Evolutionary conservation across 2,329 filamentous ascomycete genomes (phyloP).

Genomic region (Fusarium albosuccineum): DNA sequence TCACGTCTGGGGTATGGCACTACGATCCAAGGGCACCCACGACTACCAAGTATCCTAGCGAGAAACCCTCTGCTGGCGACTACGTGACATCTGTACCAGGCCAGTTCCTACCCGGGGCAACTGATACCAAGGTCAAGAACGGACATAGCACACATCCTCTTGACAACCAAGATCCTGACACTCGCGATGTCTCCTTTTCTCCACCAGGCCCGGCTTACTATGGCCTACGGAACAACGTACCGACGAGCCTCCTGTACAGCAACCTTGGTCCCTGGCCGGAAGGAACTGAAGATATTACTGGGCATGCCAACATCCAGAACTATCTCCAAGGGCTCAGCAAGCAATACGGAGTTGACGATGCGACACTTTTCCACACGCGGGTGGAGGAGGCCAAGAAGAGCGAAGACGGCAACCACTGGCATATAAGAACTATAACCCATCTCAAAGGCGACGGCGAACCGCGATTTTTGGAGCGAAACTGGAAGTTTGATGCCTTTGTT

Average conservation of each 20-base stretch:
- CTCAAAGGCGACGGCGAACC: conserved; percentile 37
- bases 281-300: conserved; percentile 70
- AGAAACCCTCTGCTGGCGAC: conserved; percentile 47
- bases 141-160: conserved; percentile 3
- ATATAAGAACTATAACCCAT: conserved; percentile 62
- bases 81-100: conserved; percentile 35
- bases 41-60: conserved; percentile 51
- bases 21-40: conserved; percentile 49
- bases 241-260: conserved; percentile 65
- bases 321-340: conserved; percentile 73
- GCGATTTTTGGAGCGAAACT: conserved; percentile 47
- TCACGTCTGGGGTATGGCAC: conserved; percentile 56
- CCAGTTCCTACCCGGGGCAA: background rate
- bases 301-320: conserved; percentile 66
- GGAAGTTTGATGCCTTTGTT: conserved; percentile 73
- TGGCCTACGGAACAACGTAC: conserved; percentile 80
- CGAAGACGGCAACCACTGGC: conserved; percentile 59
- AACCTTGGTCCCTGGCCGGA: conserved; percentile 66
- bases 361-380: conserved; percentile 69
- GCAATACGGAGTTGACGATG: conserved; percentile 61
- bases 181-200: conserved; percentile 33
- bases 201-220: conserved; percentile 63
- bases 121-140: background rate
- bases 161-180: background rate
- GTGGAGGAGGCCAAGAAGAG: conserved; percentile 66